These are phyloP conservation scores for Clitopilus passeckerianus DNA, from an alignment of 768 basidiomycete species.

Conservation along the genomic window DNA sequence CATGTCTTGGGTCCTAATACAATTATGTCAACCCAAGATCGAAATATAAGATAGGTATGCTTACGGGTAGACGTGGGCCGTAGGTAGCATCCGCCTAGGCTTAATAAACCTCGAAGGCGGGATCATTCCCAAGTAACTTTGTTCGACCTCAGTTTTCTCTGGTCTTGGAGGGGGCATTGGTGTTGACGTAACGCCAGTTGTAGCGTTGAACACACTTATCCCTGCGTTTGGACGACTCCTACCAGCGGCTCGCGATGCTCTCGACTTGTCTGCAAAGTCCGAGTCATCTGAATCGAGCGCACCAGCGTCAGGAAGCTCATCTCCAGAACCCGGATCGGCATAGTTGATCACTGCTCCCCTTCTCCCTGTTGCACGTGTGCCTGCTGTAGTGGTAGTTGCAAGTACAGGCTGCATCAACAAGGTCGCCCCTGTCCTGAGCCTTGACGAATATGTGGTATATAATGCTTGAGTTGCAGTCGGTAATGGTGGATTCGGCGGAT, in stretches of 20 bases:
- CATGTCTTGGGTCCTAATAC: constrained; percentile 54
- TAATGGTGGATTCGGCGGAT: constrained; percentile 52
- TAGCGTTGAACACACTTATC: constrained; percentile 51
- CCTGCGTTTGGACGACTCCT: constrained; percentile 40
- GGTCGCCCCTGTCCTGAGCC: constrained; percentile 86
- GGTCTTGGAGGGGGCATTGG: constrained; percentile 25
- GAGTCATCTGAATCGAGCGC: constrained; percentile 83
- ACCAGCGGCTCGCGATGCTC: constrained; percentile 44
- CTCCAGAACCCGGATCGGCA: constrained; percentile 79
- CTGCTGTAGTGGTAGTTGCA: constrained; percentile 30
- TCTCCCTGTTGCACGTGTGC: constrained; percentile 43
- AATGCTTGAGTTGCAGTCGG: constrained; percentile 66
- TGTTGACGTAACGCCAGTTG: constrained; percentile 37
- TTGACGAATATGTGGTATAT: constrained; percentile 79
- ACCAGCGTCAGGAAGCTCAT: constrained; percentile 77
- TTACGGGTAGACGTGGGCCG: constrained; percentile 73
- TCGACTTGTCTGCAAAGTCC: constrained; percentile 44
- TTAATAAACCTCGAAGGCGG: constrained; percentile 79
- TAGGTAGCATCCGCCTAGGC: constrained; percentile 48
- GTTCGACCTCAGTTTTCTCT: constrained; percentile 66
- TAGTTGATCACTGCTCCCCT: constrained; percentile 79
- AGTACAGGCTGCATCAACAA: constrained; percentile 87
- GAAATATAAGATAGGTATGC: constrained; percentile 22
- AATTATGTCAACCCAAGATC: constrained; percentile 2
- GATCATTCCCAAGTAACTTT: constrained; percentile 85